phyloP scores from a whole-genome alignment of 2,329 filamentous ascomycete species.

The Xylaria sp. region DNA sequence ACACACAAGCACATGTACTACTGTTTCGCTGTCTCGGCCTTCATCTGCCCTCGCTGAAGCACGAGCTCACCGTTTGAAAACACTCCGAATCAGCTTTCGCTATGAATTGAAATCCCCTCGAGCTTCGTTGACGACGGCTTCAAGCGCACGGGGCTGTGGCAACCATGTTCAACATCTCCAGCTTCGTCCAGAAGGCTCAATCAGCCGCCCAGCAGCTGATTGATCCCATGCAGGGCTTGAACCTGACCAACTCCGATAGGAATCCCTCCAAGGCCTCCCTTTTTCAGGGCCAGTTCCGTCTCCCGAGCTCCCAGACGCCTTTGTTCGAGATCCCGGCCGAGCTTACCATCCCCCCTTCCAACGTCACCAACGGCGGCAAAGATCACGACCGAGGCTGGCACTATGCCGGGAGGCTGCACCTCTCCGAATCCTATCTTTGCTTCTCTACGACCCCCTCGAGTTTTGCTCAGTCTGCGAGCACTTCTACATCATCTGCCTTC shows the following conservation, averaged over 20 bases:
- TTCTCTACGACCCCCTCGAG: conserved; percentile 94
- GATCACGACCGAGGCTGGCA: conserved; percentile 78
- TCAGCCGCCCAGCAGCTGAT: conserved; percentile 80
- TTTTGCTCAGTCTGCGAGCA: conserved; percentile 80
- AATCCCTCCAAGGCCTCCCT: conserved; percentile 90
- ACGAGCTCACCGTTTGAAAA: conserved; percentile 3
- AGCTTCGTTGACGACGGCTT: conserved; percentile 34
- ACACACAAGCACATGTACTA: conserved; percentile 17
- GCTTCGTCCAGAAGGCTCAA: conserved; percentile 86
- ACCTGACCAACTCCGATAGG: conserved; percentile 74
- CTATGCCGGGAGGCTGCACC: conserved; percentile 89
- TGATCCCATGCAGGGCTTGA: conserved; percentile 81
- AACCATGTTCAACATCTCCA: conserved; percentile 69
- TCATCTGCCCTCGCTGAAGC: not conserved
- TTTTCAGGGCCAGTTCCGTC: conserved; percentile 95
- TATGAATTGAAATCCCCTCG: conserved; percentile 39
- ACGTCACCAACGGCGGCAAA: conserved; percentile 72
- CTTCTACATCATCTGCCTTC: conserved; percentile 80
- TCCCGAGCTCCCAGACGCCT: conserved; percentile 89
- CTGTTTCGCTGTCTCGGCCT: conserved; percentile 1
- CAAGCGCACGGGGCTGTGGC: conserved; percentile 36
- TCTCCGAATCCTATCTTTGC: conserved; percentile 94
- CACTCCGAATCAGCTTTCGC: conserved; percentile 23
- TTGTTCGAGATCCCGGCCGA: conserved; percentile 97
- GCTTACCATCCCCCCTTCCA: conserved; percentile 81